Evolutionary conservation across 805 yeast species (phyloP), one percentile per base, ranked within the genome.

Genomic region (Wickerhamiella kurtzmanii): DNA sequence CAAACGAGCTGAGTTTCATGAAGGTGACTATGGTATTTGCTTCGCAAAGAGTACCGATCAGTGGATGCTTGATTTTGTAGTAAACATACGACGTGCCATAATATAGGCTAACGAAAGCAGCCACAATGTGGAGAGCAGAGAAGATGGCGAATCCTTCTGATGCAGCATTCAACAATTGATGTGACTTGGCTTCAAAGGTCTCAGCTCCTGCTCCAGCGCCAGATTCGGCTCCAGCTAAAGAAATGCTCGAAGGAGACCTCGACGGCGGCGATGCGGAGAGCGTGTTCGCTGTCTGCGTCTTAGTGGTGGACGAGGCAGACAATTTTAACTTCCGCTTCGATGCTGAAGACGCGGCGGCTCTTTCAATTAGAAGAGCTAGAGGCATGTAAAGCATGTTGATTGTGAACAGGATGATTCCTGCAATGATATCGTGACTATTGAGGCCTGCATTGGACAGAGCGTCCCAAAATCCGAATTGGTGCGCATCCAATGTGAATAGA

Each of bases 31-130:
- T 60, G 15, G 72, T 66, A 51, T 64, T 68, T 35, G 65, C 48
- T 46, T 66, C 71, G 43, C 70, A 63, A 2, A 62, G 45, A 1
- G 73, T 69, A 20, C 75, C 75, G n/a, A 70, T 48, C 17, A 67
- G 45, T 11, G 74, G 74, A 47, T 69, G 68, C 49, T 59, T 57
- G 28, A 71, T 60, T 46, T 52, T 48, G 35, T 49, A 51, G 53
- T 67, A 64, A 18, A 54, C 48, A 32, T 50, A 39, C 22, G 3
- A 16, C 39, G 54, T 51, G 18, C 58, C 54, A 1, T 44, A 41
- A 4, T 18, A 35, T 5, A 57, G 35, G 41, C 50, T 42, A 3
- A 44, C 16, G 2, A 35, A 1, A 32, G 64, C 57, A 48, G 66
- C 62, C 36, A 59, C 9, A 17, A 60, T 25, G 47, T 71, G 74